A percentile compares a stretch with the other conserved stretches of the same genome.
These are phyloP conservation scores for Hirsutella thompsonii DNA, from an alignment of 2,329 filamentous ascomycete genomes.

Conservation along the genomic window DNA sequence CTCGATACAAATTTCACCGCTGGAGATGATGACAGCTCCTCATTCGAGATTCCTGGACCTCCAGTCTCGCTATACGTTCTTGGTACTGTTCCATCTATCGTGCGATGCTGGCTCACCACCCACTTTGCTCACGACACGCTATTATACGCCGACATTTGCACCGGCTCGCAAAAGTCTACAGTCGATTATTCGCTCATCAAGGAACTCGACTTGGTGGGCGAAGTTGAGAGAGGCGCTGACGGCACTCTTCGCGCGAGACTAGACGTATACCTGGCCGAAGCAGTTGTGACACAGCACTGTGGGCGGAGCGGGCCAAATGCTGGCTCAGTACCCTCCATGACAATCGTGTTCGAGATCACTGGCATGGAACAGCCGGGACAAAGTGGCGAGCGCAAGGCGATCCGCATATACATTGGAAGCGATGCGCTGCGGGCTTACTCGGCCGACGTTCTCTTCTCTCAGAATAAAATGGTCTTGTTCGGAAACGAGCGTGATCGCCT, in stretches of 20 bases:
- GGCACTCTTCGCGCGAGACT: conserved; percentile 59
- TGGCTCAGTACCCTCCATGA: conserved; percentile 58
- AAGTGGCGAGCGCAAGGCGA: conserved; percentile 36
- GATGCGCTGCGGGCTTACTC: conserved; percentile 77
- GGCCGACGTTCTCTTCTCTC: conserved; percentile 83
- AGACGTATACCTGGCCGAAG: conserved; percentile 81
- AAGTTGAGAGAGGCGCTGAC: conserved; percentile 52
- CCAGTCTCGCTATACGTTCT: conserved; percentile 77
- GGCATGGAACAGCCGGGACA: conserved; percentile 34
- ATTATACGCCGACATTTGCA: conserved; percentile 84
- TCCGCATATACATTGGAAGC: conserved; percentile 83
- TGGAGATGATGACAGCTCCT: conserved; percentile 52
- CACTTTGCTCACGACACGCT: conserved; percentile 83
- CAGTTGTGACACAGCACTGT: conserved; percentile 64
- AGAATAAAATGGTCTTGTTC: conserved; percentile 77
- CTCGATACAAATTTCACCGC: conserved; percentile 58
- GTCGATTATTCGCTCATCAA: conserved; percentile 63
- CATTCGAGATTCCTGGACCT: conserved; percentile 58
- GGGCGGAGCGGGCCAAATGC: conserved; percentile 63
- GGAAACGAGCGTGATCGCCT: conserved; percentile 79
- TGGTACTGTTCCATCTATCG: conserved; percentile 82
- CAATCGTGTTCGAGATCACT: conserved; percentile 63
- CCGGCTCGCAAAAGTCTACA: conserved; percentile 79
- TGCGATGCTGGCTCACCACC: conserved; percentile 87
- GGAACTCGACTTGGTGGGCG: conserved; percentile 57